Evolutionary conservation across 768 basidiomycete species (phyloP).

Genomic region (Sarcomyxa edulis): DNA sequence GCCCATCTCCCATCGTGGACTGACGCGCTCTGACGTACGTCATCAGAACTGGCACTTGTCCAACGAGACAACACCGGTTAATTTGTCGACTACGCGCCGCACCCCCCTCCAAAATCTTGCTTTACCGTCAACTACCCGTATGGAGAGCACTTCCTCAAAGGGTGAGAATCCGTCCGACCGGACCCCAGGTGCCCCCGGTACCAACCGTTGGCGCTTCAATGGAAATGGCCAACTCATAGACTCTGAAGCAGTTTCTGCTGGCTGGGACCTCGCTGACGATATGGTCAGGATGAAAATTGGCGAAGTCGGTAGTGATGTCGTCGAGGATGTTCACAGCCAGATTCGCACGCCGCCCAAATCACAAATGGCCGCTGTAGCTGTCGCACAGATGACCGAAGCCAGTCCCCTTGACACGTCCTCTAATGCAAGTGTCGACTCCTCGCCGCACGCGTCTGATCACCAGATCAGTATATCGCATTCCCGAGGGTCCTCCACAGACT

Average conservation of each 20-base stretch:
- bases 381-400: slow-evolving; percentile 54
- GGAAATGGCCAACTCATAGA: slow-evolving; percentile 61
- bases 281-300: slow-evolving; percentile 68
- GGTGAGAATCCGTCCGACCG: slow-evolving; percentile 24
- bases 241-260: slow-evolving; percentile 40
- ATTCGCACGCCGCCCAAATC: slow-evolving; percentile 68
- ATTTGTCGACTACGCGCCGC: slow-evolving; percentile 25
- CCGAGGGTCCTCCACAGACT: slow-evolving; percentile 80
- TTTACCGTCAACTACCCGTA: slow-evolving; percentile 31
- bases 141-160: slow-evolving; percentile 25
- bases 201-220: slow-evolving; percentile 61
- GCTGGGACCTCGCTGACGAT: slow-evolving; percentile 72
- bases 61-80: slow-evolving; percentile 30
- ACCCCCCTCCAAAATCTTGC: slow-evolving; percentile 32
- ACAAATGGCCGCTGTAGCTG: slow-evolving; percentile 44
- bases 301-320: slow-evolving; percentile 41
- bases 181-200: slow-evolving; percentile 28
- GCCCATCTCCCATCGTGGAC: slow-evolving; percentile 25
- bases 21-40: slow-evolving; percentile 21
- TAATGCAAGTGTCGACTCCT: slow-evolving; percentile 66
- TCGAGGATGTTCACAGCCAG: slow-evolving; percentile 45
- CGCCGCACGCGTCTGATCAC: slow-evolving; percentile 65
- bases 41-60: slow-evolving; percentile 42
- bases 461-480: slow-evolving; percentile 67
- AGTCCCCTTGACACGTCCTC: slow-evolving; percentile 75